Evolutionary conservation across 345 rosid genomes (phyloP).

Genomic region (Pistacia atlantica): DNA sequence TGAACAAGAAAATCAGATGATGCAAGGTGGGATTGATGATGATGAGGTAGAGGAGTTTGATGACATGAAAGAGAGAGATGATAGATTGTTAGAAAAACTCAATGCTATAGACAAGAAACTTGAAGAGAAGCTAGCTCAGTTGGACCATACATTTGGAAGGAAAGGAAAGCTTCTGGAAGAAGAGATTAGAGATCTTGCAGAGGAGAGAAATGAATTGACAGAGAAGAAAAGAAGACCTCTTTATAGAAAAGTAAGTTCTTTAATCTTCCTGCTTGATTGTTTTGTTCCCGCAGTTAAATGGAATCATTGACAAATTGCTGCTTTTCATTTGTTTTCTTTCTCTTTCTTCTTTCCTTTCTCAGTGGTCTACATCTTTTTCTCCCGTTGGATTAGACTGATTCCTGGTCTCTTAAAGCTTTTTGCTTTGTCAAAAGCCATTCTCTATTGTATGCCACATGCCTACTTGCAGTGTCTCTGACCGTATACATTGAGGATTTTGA

Average conservation of each 20-base stretch:
- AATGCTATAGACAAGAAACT: conserved; percentile 80
- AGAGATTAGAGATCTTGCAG: conserved; percentile 90
- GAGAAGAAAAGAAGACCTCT: conserved; percentile 84
- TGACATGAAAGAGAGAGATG: conserved; percentile 91
- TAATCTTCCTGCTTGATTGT: conserved; percentile 6
- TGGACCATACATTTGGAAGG: conserved; percentile 93
- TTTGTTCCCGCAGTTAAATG: background rate
- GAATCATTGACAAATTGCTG: background rate
- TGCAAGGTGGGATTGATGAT: conserved; percentile 33
- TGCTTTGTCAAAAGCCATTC: background rate
- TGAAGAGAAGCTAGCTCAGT: conserved; percentile 78
- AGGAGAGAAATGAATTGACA: conserved; percentile 89
- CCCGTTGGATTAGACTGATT: background rate
- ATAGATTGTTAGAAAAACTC: conserved; percentile 68
- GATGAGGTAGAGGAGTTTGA: conserved; percentile 84
- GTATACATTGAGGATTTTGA: background rate
- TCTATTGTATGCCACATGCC: background rate
- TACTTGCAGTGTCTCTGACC: background rate
- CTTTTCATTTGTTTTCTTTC: background rate
- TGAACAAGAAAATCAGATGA: conserved; percentile 39
- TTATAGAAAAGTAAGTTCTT: conserved; percentile 66
- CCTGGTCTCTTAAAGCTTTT: background rate
- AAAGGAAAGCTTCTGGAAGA: conserved; percentile 89
- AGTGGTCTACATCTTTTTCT: too few species aligned
- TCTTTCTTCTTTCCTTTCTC: background rate